A percentile compares a stretch with the other conserved stretches of the same genome.
Conservation (phyloP, 768 basidiomycete genomes). For the Mycena kentingensis region DNA sequence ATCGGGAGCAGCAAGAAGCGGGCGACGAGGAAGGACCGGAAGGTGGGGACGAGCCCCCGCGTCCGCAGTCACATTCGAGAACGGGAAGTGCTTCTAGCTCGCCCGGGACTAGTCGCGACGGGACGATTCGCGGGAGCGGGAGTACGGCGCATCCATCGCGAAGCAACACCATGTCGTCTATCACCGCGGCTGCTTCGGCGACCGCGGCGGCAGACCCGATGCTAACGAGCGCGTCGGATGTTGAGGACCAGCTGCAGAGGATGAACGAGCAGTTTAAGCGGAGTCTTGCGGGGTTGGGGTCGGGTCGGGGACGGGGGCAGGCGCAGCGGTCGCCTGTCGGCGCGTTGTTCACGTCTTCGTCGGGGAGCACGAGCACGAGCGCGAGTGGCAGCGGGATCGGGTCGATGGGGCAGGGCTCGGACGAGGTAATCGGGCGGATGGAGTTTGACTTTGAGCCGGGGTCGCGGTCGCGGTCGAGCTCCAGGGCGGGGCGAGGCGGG, state of each 20-base stretch:
- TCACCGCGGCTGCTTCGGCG: slow-evolving; percentile 3
- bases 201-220: slow-evolving; percentile 46
- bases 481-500: no score
- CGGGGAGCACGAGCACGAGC: slow-evolving; percentile 6
- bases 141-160: not conserved
- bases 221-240: slow-evolving; percentile 65
- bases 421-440: slow-evolving; percentile 59
- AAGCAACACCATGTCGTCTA: slow-evolving; percentile 11
- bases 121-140: slow-evolving; percentile 17
- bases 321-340: slow-evolving; percentile 6
- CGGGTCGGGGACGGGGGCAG: slow-evolving; percentile 26
- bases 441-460: slow-evolving; percentile 38
- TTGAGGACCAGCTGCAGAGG: slow-evolving; percentile 61
- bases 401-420: slow-evolving; percentile 41
- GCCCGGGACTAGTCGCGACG: slow-evolving; percentile 16
- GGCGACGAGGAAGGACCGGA: slow-evolving; percentile 3
- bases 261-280: slow-evolving; percentile 72
- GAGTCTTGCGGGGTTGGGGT: slow-evolving; percentile 61
- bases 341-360: not conserved
- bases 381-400: slow-evolving; percentile 17
- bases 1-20: slow-evolving; percentile 24
- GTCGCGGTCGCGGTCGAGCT: no score
- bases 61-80: slow-evolving; percentile 2
- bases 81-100: slow-evolving; percentile 11
- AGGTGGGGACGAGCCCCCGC: slow-evolving; percentile 12